Evolutionary conservation across 495 filamentous ascomycete genomes (phyloP), one percentile per base, ranked within the genome.

Genomic region (Hypoxylon lienhwacheense): DNA sequence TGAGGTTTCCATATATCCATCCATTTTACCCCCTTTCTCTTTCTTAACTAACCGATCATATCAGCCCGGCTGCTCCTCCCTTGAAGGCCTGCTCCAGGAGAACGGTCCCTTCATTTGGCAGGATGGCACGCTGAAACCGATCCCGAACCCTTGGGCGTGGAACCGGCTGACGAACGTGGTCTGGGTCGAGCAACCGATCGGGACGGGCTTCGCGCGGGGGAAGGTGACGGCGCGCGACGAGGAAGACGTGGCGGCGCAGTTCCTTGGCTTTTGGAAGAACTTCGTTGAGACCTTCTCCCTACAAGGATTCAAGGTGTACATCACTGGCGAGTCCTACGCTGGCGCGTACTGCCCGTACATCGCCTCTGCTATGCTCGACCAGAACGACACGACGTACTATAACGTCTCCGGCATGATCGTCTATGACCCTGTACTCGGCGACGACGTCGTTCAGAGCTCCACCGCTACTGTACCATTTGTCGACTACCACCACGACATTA

Each of bases 291-390:
- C 82, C 7, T 90, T 90, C 53, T 71, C 70, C 2, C 65, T 89
- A 62, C 78, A 89, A 40, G 73, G 77, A 3, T 80, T 76, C 53
- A 85, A 85, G 52, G 77, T 89, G 3, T 90, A 85, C 55, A 77
- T 89, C 48, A 80, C 85, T 1, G 86, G 86, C 0, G 85, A 88
- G 56, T 84, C 79, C 47, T 87, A 90, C 66, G 87, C 85, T 16
- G 89, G 89, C 7, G 78, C 78, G 53, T 95, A 91, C 59, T 83
- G 89, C 15, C 87, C 89, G 0, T 95, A 91, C 64, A 85, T 93
- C 46, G 83, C 88, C 0, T 79, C 85, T 43, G 86, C 84, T 0
- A 90, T 93, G 82, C 70, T 92, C 45, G 81, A 89, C 53, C 71
- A 69, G 31, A 82, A 90, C 17, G 78, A 95, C 64, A 82, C 70